phyloP scores from a whole-genome alignment of 2,329 filamentous ascomycete species.

The Nemania sp. region DNA sequence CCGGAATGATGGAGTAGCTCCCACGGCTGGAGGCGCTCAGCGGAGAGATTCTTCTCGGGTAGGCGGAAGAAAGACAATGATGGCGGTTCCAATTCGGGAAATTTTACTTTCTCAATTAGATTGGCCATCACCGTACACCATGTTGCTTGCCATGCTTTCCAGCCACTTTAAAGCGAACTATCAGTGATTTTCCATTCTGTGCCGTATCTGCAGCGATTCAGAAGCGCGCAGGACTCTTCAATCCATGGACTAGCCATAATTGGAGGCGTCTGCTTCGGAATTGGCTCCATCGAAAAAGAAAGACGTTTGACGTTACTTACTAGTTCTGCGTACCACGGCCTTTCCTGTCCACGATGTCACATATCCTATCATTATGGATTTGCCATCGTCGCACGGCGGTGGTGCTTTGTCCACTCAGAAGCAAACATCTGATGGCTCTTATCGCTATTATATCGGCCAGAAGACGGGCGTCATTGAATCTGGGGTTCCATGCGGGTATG shows the following conservation, averaged over 20 bases:
- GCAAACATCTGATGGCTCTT: conserved; percentile 77
- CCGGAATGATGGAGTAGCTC: conserved; percentile 68
- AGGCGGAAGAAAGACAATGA: conserved; percentile 54
- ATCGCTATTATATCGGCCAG: conserved; percentile 81
- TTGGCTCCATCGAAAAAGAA: background rate
- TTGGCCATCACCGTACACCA: conserved; percentile 68
- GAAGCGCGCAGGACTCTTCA: background rate
- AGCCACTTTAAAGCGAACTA: conserved; percentile 55
- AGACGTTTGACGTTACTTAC: conserved; percentile 11
- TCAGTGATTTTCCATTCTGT: conserved; percentile 8
- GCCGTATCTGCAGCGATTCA: background rate
- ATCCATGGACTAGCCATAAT: background rate
- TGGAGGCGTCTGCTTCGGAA: too few species aligned
- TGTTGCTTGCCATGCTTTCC: conserved; percentile 89
- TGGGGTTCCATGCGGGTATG: conserved; percentile 85
- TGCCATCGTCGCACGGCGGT: conserved; percentile 81
- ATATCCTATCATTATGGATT: conserved; percentile 73
- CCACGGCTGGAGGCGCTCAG: conserved; percentile 65
- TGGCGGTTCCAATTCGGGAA: conserved; percentile 54
- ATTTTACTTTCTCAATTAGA: conserved; percentile 58
- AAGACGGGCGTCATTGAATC: conserved; percentile 92
- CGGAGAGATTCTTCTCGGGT: conserved; percentile 62
- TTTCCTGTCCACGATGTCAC: conserved; percentile 77
- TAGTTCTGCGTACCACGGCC: conserved; percentile 88
- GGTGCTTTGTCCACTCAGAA: conserved; percentile 81